Evolutionary conservation across 345 rosid species (phyloP).

Genomic region (Linum trigynum): DNA sequence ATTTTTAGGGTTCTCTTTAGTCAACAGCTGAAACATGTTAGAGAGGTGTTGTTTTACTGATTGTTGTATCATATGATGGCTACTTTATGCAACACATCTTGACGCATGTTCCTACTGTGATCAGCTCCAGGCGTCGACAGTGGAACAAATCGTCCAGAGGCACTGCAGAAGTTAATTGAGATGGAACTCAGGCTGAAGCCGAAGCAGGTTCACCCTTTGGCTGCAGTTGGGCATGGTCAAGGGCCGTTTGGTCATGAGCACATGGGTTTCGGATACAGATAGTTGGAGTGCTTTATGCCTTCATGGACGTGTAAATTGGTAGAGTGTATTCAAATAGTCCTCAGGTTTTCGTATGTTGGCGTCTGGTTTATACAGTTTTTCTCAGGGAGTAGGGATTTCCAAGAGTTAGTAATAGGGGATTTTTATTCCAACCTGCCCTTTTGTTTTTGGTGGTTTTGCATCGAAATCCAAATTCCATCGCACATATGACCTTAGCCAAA

Average conservation of each 20-base stretch:
- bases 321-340: slow-evolving; percentile 3
- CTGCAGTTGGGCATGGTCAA: too few species aligned
- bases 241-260: slow-evolving; percentile 45
- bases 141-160: slow-evolving; percentile 51
- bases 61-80: background rate
- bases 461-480: too few species aligned
- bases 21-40: too few species aligned
- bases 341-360: background rate
- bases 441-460: too few species aligned
- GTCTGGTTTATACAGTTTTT: too few species aligned
- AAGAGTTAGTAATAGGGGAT: too few species aligned
- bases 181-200: slow-evolving; percentile 56
- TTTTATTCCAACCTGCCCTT: too few species aligned
- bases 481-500: too few species aligned
- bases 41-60: background rate
- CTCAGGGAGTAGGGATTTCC: too few species aligned
- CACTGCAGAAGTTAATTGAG: slow-evolving; percentile 65
- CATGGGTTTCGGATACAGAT: slow-evolving; percentile 61
- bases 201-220: slow-evolving; percentile 40
- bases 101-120: background rate
- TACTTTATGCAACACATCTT: background rate
- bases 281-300: slow-evolving; percentile 12
- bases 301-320: slow-evolving; percentile 12
- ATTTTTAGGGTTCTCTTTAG: too few species aligned
- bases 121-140: slow-evolving; percentile 43